A percentile compares a stretch with the other conserved stretches of the same genome.
Conservation (phyloP, 208 protist genomes). For the Angomonas desouzai region DNA sequence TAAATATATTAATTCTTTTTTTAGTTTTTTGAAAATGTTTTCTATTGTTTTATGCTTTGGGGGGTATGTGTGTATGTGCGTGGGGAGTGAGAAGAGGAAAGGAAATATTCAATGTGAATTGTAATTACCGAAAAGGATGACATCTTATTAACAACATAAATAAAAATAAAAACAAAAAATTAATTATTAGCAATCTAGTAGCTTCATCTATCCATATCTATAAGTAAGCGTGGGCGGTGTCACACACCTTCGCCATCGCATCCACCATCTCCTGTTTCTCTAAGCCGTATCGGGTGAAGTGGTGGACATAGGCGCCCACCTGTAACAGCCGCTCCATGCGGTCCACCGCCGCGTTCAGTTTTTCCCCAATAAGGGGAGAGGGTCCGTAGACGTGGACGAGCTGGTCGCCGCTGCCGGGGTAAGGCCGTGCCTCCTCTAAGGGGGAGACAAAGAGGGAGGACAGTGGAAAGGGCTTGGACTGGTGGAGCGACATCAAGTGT, state of each 20-base stretch:
- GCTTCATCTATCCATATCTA: neutral
- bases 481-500: conserved; percentile 25
- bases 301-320: conserved; percentile 65
- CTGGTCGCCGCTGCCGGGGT: conserved; percentile 2
- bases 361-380: conserved; percentile 32
- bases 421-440: neutral
- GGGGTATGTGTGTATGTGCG: too few relatives aligned
- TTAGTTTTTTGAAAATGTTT: neutral
- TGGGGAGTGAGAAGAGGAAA: too few relatives aligned
- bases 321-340: conserved; percentile 43
- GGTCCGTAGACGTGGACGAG: conserved; percentile 50
- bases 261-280: conserved; percentile 40
- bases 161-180: too few relatives aligned
- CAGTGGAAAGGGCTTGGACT: conserved; percentile 23
- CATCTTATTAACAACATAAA: too few relatives aligned
- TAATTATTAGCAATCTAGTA: too few relatives aligned
- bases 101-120: too few relatives aligned
- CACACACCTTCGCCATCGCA: conserved; percentile 41
- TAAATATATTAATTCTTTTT: conserved; percentile 3
- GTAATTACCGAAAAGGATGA: too few relatives aligned
- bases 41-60: too few relatives aligned
- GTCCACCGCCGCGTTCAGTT: conserved; percentile 25
- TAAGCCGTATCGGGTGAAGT: conserved; percentile 67
- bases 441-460: conserved; percentile 39
- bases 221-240: conserved; percentile 49